phyloP scores from a whole-genome alignment of 164 flowering plant species.

The Piper longum region DNA sequence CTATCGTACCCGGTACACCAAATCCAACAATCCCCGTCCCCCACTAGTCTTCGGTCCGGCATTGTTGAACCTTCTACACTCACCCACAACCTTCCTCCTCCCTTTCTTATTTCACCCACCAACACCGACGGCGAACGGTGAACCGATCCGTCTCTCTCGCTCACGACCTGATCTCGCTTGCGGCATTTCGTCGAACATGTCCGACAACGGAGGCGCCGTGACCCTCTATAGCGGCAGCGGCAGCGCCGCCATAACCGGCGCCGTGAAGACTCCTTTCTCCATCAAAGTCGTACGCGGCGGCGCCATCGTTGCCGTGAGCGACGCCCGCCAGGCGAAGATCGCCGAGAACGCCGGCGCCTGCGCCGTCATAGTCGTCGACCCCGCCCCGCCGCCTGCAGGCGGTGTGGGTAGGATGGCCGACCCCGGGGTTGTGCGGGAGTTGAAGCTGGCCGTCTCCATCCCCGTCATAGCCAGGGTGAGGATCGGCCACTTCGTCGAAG shows the following conservation, averaged over 20 bases:
- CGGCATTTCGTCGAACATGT: background rate
- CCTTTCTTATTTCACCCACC: too few relatives aligned
- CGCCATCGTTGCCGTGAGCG: constrained; percentile 41
- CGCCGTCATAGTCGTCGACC: constrained; percentile 25
- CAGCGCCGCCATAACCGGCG: constrained; percentile 29
- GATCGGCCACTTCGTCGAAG: constrained; percentile 81
- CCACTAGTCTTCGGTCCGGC: too few relatives aligned
- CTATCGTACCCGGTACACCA: too few relatives aligned
- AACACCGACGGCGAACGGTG: too few relatives aligned
- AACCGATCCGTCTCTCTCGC: background rate
- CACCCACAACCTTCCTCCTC: background rate
- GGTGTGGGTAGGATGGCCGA: constrained; percentile 54
- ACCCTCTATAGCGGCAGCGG: constrained; percentile 11
- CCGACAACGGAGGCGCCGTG: too few relatives aligned
- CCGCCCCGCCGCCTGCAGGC: constrained; percentile 15
- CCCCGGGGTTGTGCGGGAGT: constrained; percentile 39
- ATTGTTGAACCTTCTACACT: background rate
- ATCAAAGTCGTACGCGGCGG: constrained; percentile 62
- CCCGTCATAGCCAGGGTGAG: constrained; percentile 57
- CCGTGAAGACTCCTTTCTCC: constrained; percentile 41
- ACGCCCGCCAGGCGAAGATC: constrained; percentile 44
- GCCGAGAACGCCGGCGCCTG: constrained; percentile 77
- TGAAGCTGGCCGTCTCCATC: constrained; percentile 45
- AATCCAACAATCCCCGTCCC: too few relatives aligned
- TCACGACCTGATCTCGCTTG: background rate